Evolutionary conservation across 2,329 filamentous ascomycete genomes (phyloP).

Genomic region (Venturia pyrina): DNA sequence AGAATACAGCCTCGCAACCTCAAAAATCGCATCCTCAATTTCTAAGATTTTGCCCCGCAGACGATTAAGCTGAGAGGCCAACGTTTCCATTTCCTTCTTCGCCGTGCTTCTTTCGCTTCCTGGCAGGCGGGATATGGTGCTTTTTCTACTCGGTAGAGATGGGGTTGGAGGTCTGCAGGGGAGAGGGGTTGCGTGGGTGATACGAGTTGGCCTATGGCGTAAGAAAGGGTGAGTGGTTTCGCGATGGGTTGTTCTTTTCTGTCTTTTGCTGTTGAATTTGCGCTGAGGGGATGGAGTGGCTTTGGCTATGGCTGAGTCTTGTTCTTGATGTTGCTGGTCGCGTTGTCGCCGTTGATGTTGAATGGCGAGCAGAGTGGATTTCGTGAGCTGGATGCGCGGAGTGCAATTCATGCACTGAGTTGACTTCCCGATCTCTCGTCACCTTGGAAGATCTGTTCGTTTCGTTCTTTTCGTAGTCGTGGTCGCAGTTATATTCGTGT

Average conservation of each 20-base stretch:
- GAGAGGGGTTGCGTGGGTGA: neutral
- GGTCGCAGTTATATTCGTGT: neutral
- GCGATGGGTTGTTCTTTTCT: neutral
- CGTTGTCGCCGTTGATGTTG: neutral
- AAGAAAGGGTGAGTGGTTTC: neutral
- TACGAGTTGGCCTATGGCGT: neutral
- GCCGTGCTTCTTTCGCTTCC: neutral
- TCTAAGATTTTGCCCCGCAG: neutral
- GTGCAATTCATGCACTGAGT: neutral
- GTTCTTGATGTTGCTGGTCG: neutral
- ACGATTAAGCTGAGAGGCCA: neutral
- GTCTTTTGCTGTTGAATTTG: neutral
- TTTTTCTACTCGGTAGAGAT: neutral
- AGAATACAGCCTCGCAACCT: neutral
- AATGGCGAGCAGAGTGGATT: neutral
- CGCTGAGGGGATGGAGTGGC: neutral
- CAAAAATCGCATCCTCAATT: neutral
- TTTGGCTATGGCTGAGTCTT: neutral
- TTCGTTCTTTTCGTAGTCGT: neutral
- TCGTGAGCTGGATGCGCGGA: neutral
- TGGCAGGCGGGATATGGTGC: neutral
- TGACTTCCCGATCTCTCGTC: neutral
- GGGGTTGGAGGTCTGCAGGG: neutral
- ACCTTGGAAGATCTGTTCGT: neutral
- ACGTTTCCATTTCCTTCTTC: neutral